Base-by-base conservation (phyloP, 306 rosid species). In the Macrotyloma uniflorum region DNA sequence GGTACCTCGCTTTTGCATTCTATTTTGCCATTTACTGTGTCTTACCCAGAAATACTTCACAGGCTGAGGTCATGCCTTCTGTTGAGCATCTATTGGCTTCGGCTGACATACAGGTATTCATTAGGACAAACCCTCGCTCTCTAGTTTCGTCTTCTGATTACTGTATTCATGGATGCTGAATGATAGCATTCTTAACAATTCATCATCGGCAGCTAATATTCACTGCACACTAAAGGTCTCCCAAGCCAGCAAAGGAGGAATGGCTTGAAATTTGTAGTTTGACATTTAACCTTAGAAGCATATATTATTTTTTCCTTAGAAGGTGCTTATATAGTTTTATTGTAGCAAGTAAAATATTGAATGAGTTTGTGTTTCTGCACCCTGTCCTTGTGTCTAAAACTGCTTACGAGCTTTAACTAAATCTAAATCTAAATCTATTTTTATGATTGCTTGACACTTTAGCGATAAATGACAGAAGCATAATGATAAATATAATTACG, bases 21-120 rank as follows among this genome's bases (percentile, higher is more conserved):
- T 64, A 67, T 61, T 73, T 19, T 65, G 35, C 50, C 67, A 47
- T 87, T 77, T 62, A 38, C 66, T 71, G 67, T 51, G 12, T 69
- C 80, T 89, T 65, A 76, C 51, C 30, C 43, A 26, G 65, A 71
- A 69, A 46, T 46, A 64, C 73, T 85, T 82, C 72, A 45, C 87
- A 94, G 98, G 98, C 92, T 26, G 98, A 95, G 86, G 79, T 95
- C 83, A 87, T 95, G 84, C 78, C 96, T 66, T 95, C 98, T n/a
- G 87, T 85, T 54, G 98, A 91, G 76, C 80, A 92, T 70, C 93
- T 94, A 70, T 75, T 94, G 85, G 92, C 90, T 80, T 80, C 90
- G 74, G 93, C 83, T 82, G 96, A 91, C 76, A 82, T 92, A 76
- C 98, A 94, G 97, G 97, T 94, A 61, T 51, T 62, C 74, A 54